phyloP scores from a whole-genome alignment of 352 stramenopile species.

The Phytophthora sp. region DNA sequence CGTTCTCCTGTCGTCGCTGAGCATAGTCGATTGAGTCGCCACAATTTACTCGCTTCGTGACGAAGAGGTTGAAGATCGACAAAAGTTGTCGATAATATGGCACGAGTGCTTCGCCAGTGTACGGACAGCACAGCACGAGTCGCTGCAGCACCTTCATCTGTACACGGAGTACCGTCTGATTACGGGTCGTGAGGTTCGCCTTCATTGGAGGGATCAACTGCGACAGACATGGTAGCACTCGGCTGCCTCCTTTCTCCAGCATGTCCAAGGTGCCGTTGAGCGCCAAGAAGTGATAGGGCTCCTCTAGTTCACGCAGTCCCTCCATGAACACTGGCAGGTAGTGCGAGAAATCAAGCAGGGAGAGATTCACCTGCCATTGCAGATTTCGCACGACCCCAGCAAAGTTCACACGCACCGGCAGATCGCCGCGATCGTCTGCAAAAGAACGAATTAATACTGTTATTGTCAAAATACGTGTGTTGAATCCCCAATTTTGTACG shows the following conservation, averaged over 20 bases:
- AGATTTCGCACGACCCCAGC: constrained; percentile 75
- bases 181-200: constrained; percentile 85
- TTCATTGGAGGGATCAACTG: constrained; percentile 78
- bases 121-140: constrained; percentile 70
- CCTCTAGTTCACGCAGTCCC: constrained; percentile 85
- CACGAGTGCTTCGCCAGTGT: constrained; percentile 89
- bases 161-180: constrained; percentile 74
- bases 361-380: constrained; percentile 69
- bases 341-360: constrained; percentile 82
- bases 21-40: constrained; percentile 94
- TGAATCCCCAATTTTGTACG: no score
- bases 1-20: constrained; percentile 88
- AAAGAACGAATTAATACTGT: no score
- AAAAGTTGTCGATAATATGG: constrained; percentile 93
- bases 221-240: constrained; percentile 61
- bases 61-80: constrained; percentile 93
- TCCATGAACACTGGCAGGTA: constrained; percentile 95
- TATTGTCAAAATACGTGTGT: no score
- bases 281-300: constrained; percentile 87
- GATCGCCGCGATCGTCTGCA: constrained; percentile 71
- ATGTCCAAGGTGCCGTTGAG: constrained; percentile 84
- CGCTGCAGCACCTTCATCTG: constrained; percentile 83
- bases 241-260: constrained; percentile 73
- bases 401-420: constrained; percentile 80
- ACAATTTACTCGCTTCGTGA: constrained; percentile 92